Conservation (phyloP, 2,329 filamentous ascomycete species). For the Immersiporthe knoxdaviesiana region DNA sequence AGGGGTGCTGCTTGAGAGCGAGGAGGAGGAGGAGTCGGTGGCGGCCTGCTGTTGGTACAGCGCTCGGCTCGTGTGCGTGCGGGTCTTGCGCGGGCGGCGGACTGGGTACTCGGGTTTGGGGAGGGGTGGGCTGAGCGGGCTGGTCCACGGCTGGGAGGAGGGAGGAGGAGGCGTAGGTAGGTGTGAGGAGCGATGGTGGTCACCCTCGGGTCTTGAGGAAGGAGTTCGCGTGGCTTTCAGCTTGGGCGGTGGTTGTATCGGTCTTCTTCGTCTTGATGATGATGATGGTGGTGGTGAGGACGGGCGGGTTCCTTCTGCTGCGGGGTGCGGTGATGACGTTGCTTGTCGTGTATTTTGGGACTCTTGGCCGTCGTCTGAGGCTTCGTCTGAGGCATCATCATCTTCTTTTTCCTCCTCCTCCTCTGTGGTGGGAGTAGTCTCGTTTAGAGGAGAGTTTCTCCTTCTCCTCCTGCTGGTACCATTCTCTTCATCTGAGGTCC, state of each 20-base stretch:
- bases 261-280: not conserved
- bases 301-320: not conserved
- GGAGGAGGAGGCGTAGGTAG: constrained; percentile 17
- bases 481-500: constrained; percentile 1
- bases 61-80: constrained; percentile 4
- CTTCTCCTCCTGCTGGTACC: not conserved
- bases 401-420: not conserved
- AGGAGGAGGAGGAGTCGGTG: constrained; percentile 7
- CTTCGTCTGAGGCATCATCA: constrained; percentile 1
- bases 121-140: constrained; percentile 11
- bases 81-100: constrained; percentile 2
- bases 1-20: constrained; percentile 3
- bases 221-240: not conserved
- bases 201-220: not conserved
- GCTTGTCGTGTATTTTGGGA: not conserved
- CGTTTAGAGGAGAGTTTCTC: not conserved
- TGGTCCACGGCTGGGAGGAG: constrained; percentile 5
- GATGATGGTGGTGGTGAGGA: no score
- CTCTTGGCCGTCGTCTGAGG: not conserved
- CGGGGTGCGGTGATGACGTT: not conserved
- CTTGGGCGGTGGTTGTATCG: not conserved
- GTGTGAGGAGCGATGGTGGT: constrained; percentile 2
- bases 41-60: not conserved
- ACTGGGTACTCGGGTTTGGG: not conserved
- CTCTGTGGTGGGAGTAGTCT: constrained; percentile 2